Evolutionary conservation across 2,329 filamentous ascomycete species (phyloP), one percentile per base, ranked within the genome.

Genomic region (Rhexocercosporidium sp.): DNA sequence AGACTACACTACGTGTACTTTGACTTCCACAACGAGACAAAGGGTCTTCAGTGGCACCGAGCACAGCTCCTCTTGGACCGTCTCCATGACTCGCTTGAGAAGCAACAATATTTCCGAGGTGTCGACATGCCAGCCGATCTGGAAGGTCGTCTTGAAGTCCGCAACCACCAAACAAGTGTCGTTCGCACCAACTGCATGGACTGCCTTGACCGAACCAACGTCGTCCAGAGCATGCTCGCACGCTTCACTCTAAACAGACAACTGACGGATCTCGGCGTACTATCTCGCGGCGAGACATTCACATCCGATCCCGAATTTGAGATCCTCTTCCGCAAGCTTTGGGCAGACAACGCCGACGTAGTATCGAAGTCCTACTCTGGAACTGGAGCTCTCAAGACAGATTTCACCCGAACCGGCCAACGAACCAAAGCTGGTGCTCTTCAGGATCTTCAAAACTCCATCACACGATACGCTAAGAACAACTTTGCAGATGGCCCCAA

Each of bases 101-200:
- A 89, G 47, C 94, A 97, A 73, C 90, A 92, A 72, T 99, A 99
- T 81, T 99, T 98, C 85, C 91, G 94, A 69, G 95, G 93, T 44
- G 88, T 95, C 31, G 93, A 97, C 78, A 92, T 91, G 82, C 92
- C 94, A 1, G 92, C 88, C 51, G 87, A 88, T 73, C 78, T 84
- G 59, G 85, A 89, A 66, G 92, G 91, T 34, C 88, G 87, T 20
- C 85, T 97, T 14, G 95, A 98, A 74, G 88, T 93, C 39, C 90
- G 94, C 70, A 90, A 88, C 69, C 85, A 88, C 71, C 96, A 99
- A 83, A 93, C 89, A 1, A 94, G 92, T 69, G 94, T 98, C 18
- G 94, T 99, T 71, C 90, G 96, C 63, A 97, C 96, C 46, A 99
- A 99, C 79, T 99, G 96, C 82, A 99, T 99, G 96, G 96, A 99